Conservation (phyloP, 2,329 filamentous ascomycete species). For the Phoma herbarum region DNA sequence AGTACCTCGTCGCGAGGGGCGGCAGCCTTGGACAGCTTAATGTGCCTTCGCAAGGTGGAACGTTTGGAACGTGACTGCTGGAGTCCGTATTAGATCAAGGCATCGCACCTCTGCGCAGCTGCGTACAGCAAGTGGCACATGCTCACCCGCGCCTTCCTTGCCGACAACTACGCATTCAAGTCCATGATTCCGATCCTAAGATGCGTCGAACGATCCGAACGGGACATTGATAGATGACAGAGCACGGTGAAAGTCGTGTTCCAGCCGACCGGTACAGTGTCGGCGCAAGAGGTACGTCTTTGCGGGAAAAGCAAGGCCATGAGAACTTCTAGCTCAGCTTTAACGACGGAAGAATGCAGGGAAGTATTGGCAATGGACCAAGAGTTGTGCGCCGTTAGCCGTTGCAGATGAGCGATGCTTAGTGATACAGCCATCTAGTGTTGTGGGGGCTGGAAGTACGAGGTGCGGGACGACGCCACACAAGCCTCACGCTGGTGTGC, state of each 20-base stretch:
- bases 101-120: background rate
- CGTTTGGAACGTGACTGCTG: background rate
- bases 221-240: background rate
- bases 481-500: constrained; percentile 2
- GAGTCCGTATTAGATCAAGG: background rate
- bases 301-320: background rate
- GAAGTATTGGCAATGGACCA: background rate
- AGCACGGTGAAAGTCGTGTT: background rate
- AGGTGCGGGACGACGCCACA: constrained; percentile 7
- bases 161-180: background rate
- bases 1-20: constrained; percentile 2
- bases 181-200: too few relatives aligned
- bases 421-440: constrained; percentile 10
- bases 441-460: constrained; percentile 2
- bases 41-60: constrained; percentile 6
- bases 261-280: background rate
- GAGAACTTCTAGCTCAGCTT: too few relatives aligned
- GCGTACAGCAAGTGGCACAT: constrained; percentile 8
- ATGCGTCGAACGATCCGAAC: background rate
- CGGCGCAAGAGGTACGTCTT: background rate
- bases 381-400: background rate
- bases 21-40: background rate
- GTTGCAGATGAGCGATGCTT: constrained; percentile 18
- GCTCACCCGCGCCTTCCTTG: background rate
- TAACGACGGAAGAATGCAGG: background rate